Base-by-base conservation (phyloP, 441 rosid species). In the Melastoma candidum region DNA sequence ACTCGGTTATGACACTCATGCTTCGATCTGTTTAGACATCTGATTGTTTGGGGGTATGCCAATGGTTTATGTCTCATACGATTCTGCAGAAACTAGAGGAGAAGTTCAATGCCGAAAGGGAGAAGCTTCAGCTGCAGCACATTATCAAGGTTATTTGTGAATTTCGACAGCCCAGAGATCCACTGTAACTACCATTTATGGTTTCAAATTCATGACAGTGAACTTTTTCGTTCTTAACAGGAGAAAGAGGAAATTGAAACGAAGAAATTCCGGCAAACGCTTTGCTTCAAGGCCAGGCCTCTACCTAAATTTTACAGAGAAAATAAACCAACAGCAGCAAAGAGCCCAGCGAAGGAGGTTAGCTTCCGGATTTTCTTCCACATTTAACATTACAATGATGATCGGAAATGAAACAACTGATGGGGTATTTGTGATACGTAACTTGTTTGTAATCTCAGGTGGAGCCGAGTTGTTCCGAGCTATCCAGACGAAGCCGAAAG, bases 251-350 rank as follows among this genome's bases (percentile, higher is more conserved):
- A 75, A 74, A 59, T 77, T 55, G 81, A 82, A 65, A 59, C 79
- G 47, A 79, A 76, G 65, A 83, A 71, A 65, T 70, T 78, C 69
- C 48, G 82, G 5, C 76, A 74, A 74, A 79, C 67, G 63, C 80
- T 88, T 49, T 83, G 97, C 77, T 88, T 85, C 80, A 88, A 85
- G 74, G 95, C 97, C 26, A 78, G 84, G 65, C 97, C 95, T 51
- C 74, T 88, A 54, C 97, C 97, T 41, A 65, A 76, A 13, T 88
- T 88, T 56, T 88, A 88, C 65, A 85, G 77, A 65, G 79, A 81
- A 51, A 76, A 81, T 32, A 32, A 6, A 4, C 5, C 8, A 62
- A 65, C 61, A 56, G 41, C 72, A 65, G 44, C 70, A 11, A 72
- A 57, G 11, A 67, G 65, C 59, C 78, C 70, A 54, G 49, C 61